Base-by-base conservation (phyloP, 2,329 filamentous ascomycete genomes). In the Eurotiales sp. region DNA sequence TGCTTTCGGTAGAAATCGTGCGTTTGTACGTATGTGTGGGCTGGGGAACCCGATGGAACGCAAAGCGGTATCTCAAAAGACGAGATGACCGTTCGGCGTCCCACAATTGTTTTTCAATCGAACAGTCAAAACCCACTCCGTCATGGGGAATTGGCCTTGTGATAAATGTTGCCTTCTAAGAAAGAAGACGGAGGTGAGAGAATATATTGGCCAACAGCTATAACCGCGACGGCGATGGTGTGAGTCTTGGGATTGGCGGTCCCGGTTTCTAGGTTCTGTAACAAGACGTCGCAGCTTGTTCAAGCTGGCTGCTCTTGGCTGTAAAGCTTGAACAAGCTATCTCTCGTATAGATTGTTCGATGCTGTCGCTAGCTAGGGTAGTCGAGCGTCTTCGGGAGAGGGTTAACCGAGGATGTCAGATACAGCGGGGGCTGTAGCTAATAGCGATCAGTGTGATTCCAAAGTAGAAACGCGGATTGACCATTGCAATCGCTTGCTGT, bases 21-120 rank as follows among this genome's bases (percentile, higher is more conserved):
- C 21, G 30, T 34, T 21, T 29, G 12, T 4, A 29, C 14, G 6
- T 39, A 22, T 43, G 34, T 30, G 46, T 62, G 69, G 69, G 70
- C 68, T 71, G 70, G 67, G 69, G 72, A 72, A 72, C 68, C 72
- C 69, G 68, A 75, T 75, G 72, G 72, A 76, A 76, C 72, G 73
- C 73, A 74, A 74, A 74, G 67, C 70, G 70, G 72, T 68, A 72
- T 74, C 73, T 75, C 73, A 72, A 54, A 59, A 55, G 61, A 60
- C 64, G 73, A 76, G 73, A 61, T 70, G 72, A 75, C 72, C 72
- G 70, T 73, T 73, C 61, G 58, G 72, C 72, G 72, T 74, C 72
- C 73, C 73, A 75, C 71, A 72, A 68, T 65, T 66, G 63, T 69
- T 69, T 71, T 73, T 75, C 58, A 64, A 64, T 56, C 34, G 45